Evolutionary conservation across 176 grass and related monocot genomes (phyloP).

Genomic region (Hordeum vulgare): DNA sequence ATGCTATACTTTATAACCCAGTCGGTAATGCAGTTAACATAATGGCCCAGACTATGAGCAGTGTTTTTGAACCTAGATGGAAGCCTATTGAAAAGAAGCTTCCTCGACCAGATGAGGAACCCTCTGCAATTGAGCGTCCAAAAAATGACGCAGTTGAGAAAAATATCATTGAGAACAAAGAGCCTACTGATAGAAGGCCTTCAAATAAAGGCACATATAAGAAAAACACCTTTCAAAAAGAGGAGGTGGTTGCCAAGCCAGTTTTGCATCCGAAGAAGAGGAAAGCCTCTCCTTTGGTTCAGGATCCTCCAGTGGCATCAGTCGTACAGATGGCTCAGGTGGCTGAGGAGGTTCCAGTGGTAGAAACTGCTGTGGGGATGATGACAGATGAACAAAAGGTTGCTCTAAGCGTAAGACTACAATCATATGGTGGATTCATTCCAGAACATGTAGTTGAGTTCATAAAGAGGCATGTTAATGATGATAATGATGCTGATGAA

Average conservation of each 20-base stretch:
- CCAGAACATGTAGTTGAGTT: constrained; percentile 71
- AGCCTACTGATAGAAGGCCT: constrained; percentile 23
- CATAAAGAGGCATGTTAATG: constrained; percentile 51
- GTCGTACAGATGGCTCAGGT: constrained; percentile 3
- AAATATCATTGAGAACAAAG: constrained; percentile 34
- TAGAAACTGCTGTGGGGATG: constrained; percentile 26
- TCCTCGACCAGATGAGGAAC: constrained; percentile 20
- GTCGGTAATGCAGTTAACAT: constrained; percentile 56
- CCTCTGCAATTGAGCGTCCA: constrained; percentile 13
- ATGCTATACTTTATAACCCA: constrained; percentile 89
- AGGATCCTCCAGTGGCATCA: constrained; percentile 30
- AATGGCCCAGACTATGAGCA: constrained; percentile 73
- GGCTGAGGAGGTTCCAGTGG: constrained; percentile 22
- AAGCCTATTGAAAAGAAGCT: constrained; percentile 82
- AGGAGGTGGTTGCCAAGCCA: constrained; percentile 38
- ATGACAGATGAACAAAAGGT: constrained; percentile 69
- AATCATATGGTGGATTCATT: constrained; percentile 56
- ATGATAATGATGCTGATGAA: constrained; percentile 48
- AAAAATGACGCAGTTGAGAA: constrained; percentile 33
- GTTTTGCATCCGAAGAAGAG: constrained; percentile 64
- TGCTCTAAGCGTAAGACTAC: constrained; percentile 48
- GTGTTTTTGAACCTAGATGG: constrained; percentile 90
- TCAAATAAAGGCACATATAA: constrained; percentile 41
- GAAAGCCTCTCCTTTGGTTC: constrained; percentile 51
- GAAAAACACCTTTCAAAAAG: constrained; percentile 48